These are phyloP conservation scores for Juglanconis sp. DNA, from an alignment of 2,329 filamentous ascomycete species.

Conservation along the genomic window DNA sequence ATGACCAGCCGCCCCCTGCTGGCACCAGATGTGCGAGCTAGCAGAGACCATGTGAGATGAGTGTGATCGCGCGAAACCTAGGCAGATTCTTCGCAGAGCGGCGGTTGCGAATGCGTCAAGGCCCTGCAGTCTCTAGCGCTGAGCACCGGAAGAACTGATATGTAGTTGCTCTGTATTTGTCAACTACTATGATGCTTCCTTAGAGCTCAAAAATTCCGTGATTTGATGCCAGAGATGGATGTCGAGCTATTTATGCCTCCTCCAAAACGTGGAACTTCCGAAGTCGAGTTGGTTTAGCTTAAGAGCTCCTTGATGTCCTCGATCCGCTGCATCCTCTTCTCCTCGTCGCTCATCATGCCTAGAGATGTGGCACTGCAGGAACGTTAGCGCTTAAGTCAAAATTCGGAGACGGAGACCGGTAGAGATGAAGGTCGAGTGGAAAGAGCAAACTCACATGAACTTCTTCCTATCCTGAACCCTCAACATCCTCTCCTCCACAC, in stretches of 20 bases:
- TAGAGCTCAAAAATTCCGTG: neutral
- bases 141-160: no score
- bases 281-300: slow-evolving; percentile 40
- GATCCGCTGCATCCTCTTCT: slow-evolving; percentile 84
- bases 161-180: neutral
- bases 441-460: slow-evolving; percentile 68
- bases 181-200: neutral
- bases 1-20: no score
- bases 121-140: neutral
- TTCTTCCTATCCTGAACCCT: slow-evolving; percentile 93
- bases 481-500: slow-evolving; percentile 94
- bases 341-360: slow-evolving; percentile 92
- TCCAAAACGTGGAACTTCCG: neutral
- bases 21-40: no score
- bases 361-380: slow-evolving; percentile 76
- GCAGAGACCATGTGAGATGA: no score
- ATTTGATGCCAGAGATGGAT: neutral
- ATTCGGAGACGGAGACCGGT: neutral
- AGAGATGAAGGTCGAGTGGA: neutral
- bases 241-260: neutral
- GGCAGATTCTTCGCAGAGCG: no score
- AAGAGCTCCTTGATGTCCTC: slow-evolving; percentile 93
- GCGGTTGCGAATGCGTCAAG: neutral
- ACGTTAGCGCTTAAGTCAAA: slow-evolving; percentile 21
- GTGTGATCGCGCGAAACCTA: no score